Evolutionary conservation across 805 yeast genomes (phyloP), one percentile per base, ranked within the genome.

Genomic region (Saccharomycopsis amapae): DNA sequence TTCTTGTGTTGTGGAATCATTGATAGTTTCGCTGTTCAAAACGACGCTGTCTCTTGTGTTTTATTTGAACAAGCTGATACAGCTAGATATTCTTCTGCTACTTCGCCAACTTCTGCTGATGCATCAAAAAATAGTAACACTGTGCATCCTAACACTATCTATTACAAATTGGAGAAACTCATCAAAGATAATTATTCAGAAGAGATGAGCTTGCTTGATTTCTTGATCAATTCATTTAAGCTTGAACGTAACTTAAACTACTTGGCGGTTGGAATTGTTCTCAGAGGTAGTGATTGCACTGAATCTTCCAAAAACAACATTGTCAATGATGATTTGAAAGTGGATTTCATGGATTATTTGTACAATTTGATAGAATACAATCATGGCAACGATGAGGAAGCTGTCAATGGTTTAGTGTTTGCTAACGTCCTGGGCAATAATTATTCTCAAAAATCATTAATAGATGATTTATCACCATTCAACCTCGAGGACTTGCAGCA

Each of bases 281-380:
- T 37, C 13, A n/a, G n/a, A n/a, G n/a, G n/a, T n/a, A n/a, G n/a
- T n/a, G n/a, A n/a, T n/a, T n/a, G n/a, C n/a, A n/a, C n/a, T n/a
- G n/a, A n/a, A n/a, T n/a, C n/a, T n/a, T n/a, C n/a, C n/a, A 37
- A 37, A 22, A 37, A 37, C 40, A 20, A 37, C n/a, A 12, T 28
- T 10, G n/a, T 28, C n/a, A n/a, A n/a, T n/a, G 13, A n/a, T n/a
- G 32, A 28, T 28, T 28, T 28, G 32, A 28, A 28, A n/a, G n/a
- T n/a, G n/a, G 10, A 10, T 10, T 12, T 28, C 13, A 28, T 28
- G 32, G 32, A 28, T n/a, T 28, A 12, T 28, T 12, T 28, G 32
- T 28, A 28, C 32, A n/a, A n/a, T n/a, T n/a, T n/a, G n/a, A n/a
- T n/a, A n/a, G n/a, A n/a, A n/a, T n/a, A n/a, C n/a, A n/a, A n/a